These are phyloP conservation scores for Skeletonema menzelii DNA, from an alignment of 108 stramenopile genomes.

Conservation along the genomic window DNA sequence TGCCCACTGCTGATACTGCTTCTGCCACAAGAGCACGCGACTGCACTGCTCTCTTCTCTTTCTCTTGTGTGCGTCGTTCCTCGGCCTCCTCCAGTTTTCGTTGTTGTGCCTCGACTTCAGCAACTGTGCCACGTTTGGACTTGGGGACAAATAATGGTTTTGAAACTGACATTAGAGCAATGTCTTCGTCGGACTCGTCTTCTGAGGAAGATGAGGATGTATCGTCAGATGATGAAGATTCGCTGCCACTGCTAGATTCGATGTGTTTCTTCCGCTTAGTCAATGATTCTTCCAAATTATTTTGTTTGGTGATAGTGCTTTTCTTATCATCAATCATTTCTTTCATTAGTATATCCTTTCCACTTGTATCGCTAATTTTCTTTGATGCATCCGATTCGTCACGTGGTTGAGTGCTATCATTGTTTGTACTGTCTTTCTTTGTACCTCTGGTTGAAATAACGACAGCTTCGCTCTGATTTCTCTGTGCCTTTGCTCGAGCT, in stretches of 20 bases:
- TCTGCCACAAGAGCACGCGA: constrained; percentile 80
- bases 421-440: background rate
- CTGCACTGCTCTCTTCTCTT: constrained; percentile 60
- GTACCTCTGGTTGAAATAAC: background rate
- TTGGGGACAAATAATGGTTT: constrained; percentile 82
- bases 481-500: constrained; percentile 24
- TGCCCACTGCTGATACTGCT: constrained; percentile 36
- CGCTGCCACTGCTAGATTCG: background rate
- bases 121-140: constrained; percentile 62
- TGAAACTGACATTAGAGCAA: constrained; percentile 35
- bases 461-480: background rate
- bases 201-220: constrained; percentile 40
- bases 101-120: constrained; percentile 53
- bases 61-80: constrained; percentile 34
- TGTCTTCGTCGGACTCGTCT: constrained; percentile 25
- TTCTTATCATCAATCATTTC: constrained; percentile 19
- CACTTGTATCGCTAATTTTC: background rate
- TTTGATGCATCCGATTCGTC: background rate
- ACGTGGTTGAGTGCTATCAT: background rate
- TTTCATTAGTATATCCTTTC: background rate
- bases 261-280: background rate
- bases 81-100: constrained; percentile 54
- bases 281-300: background rate
- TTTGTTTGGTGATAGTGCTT: background rate
- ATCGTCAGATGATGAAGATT: constrained; percentile 35